Conservation (phyloP, 208 protist species). For the Jaenimonas drosophilae region DNA sequence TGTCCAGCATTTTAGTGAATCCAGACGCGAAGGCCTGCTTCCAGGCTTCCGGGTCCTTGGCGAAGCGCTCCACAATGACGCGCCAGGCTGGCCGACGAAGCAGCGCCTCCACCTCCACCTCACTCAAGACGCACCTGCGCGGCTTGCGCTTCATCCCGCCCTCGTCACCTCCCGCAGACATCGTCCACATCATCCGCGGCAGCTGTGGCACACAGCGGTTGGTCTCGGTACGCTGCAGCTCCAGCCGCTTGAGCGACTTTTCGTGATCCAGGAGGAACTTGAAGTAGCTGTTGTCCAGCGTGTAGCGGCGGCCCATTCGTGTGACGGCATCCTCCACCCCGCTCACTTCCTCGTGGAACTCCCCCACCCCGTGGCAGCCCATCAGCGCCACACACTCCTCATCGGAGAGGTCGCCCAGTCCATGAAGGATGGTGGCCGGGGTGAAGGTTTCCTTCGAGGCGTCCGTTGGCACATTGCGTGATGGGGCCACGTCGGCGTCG, state of each 20-base stretch:
- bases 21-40: slow-evolving; percentile 36
- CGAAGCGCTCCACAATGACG: slow-evolving; percentile 33
- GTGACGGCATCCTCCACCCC: slow-evolving; percentile 54
- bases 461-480: slow-evolving; percentile 29
- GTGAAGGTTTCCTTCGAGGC: slow-evolving; percentile 20
- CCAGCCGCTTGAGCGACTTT: slow-evolving; percentile 36
- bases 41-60: slow-evolving; percentile 56
- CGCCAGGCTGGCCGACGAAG: slow-evolving; percentile 43
- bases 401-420: slow-evolving; percentile 53
- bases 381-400: slow-evolving; percentile 79
- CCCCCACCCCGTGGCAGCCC: slow-evolving; percentile 75
- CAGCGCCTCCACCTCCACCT: slow-evolving; percentile 47
- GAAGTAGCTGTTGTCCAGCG: slow-evolving; percentile 70
- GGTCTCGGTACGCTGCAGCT: slow-evolving; percentile 52
- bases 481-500: slow-evolving; percentile 44
- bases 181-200: slow-evolving; percentile 46
- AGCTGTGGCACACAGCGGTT: slow-evolving; percentile 54
- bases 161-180: no score
- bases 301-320: slow-evolving; percentile 61
- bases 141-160: slow-evolving; percentile 16
- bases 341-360: slow-evolving; percentile 81
- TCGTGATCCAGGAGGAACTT: slow-evolving; percentile 62
- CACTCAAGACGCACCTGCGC: slow-evolving; percentile 40
- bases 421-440: slow-evolving; percentile 39
- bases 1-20: slow-evolving; percentile 81